A percentile compares a stretch with the other conserved stretches of the same genome.
Evolutionary conservation across 2,329 filamentous ascomycete species (phyloP).

Genomic region (Xylaria digitata): DNA sequence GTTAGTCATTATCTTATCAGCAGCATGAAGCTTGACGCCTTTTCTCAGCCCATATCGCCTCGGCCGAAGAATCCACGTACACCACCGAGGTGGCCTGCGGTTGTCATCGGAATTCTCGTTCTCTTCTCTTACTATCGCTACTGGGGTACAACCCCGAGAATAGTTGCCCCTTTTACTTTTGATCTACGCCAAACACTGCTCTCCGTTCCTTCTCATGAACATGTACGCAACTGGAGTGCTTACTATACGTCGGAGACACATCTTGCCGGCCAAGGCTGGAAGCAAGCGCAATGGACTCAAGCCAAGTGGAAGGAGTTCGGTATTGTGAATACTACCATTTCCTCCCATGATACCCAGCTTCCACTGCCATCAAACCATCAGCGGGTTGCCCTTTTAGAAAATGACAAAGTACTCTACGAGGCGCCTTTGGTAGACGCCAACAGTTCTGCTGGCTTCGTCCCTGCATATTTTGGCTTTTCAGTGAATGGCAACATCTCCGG

Average conservation of each 20-base stretch:
- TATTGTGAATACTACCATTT: conserved; percentile 9
- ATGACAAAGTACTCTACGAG: conserved; percentile 15
- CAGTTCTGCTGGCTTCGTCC: conserved; percentile 5
- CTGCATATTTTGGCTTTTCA: conserved; percentile 23
- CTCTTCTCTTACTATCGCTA: too few species aligned
- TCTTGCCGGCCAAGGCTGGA: conserved; percentile 17
- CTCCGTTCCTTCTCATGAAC: conserved; percentile 11
- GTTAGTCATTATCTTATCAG: too few species aligned
- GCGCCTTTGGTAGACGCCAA: conserved; percentile 15
- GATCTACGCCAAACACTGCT: conserved; percentile 14
- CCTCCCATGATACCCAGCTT: conserved; percentile 9
- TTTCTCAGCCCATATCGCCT: too few species aligned
- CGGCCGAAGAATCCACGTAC: too few species aligned
- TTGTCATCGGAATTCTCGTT: too few species aligned
- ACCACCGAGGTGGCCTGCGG: too few species aligned
- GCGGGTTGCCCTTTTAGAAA: conserved; percentile 2
- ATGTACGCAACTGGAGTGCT: conserved; percentile 23
- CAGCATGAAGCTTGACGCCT: too few species aligned
- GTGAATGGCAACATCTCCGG: conserved; percentile 13
- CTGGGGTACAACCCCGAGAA: too few species aligned
- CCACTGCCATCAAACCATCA: conserved; percentile 8
- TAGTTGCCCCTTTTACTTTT: background rate
- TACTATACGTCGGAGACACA: conserved; percentile 18
- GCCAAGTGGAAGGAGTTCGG: conserved; percentile 21
- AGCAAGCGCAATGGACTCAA: conserved; percentile 19